Conservation (phyloP, 805 yeast species). For the Saccharomycopsis javanensis region DNA sequence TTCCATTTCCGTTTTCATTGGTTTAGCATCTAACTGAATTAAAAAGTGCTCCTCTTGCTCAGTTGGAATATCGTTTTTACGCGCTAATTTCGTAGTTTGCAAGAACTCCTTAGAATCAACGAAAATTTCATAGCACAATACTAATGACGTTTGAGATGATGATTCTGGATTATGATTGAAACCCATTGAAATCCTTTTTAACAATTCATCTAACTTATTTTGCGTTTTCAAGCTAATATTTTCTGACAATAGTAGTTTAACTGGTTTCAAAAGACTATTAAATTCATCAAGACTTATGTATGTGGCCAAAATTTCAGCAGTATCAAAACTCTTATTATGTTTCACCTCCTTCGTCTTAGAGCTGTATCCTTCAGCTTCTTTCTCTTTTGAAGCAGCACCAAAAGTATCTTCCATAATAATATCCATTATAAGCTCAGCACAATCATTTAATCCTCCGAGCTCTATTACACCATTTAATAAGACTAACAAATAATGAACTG, state of each 20-base stretch:
- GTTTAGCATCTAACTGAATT: slow-evolving; percentile 60
- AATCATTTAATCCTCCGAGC: slow-evolving; percentile 70
- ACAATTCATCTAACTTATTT: slow-evolving; percentile 65
- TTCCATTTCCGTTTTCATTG: slow-evolving; percentile 43
- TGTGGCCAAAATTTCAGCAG: slow-evolving; percentile 67
- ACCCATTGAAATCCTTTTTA: slow-evolving; percentile 73
- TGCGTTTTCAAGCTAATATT: slow-evolving; percentile 59
- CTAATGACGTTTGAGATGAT: slow-evolving; percentile 46
- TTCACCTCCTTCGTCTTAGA: slow-evolving; percentile 86
- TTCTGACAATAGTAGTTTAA: slow-evolving; percentile 53
- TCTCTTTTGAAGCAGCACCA: slow-evolving; percentile 88
- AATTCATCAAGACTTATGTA: slow-evolving; percentile 53
- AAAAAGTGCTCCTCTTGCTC: slow-evolving; percentile 58
- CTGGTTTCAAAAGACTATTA: slow-evolving; percentile 52
- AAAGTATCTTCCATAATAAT: slow-evolving; percentile 86
- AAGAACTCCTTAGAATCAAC: slow-evolving; percentile 35
- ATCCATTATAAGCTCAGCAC: slow-evolving; percentile 49
- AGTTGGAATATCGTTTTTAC: slow-evolving; percentile 22
- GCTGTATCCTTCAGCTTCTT: slow-evolving; percentile 86
- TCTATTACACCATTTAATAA: slow-evolving; percentile 36
- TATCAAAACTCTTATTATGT: slow-evolving; percentile 77
- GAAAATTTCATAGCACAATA: slow-evolving; percentile 66
- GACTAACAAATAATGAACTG: slow-evolving; percentile 65
- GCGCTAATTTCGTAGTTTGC: slow-evolving; percentile 20
- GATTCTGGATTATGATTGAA: slow-evolving; percentile 58